Base-by-base conservation (phyloP, 352 stramenopile genomes). In the Phytopythium cucurbitacearum region DNA sequence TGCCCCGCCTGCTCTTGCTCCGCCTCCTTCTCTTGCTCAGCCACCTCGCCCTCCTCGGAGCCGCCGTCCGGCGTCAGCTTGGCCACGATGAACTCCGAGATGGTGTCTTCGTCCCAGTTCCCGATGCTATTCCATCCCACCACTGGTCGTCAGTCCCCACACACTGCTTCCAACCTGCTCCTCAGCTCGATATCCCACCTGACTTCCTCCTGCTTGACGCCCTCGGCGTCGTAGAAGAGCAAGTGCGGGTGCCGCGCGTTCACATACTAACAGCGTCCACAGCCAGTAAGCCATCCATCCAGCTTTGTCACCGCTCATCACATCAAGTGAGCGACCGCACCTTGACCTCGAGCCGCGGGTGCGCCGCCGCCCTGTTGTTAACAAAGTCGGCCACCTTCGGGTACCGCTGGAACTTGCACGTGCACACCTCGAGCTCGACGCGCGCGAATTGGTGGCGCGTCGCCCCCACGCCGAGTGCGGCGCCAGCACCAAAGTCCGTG, bases 331-430 rank as follows among this genome's bases (percentile, higher is more conserved):
- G 45, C 45, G 0, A 9, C 5, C 47, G 10, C 34, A 69, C 71
- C 47, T 85, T 44, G 32, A 90, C 64, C 50, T 83, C 56, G 6
- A 90, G 60, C 7, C 71, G 55, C 48, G 71, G 53, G 42, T 80
- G 69, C 21, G 76, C 53, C 9, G 55, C 28, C 7, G 79, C 74
- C 11, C 76, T 69, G 21, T 80, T 53, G 59, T 85, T 58, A 40
- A 90, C 68, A 54, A 90, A 87, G 60, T 80, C 82, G 8, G 74
- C 75, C 13, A 90, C 66, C 52, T 86, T 87, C 6, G 79, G 79
- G 60, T 85, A 76, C 11, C 76, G 53, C 9, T 78, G 73, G 10
- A 87, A 73, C 64, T 78, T 76, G 42, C 62, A 67, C 32, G 48
- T 74, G 50, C 68, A 84, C 9, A 87, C 64, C 42, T 81, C 76